Evolutionary conservation across 441 rosid genomes (phyloP), one percentile per base, ranked within the genome.

Genomic region (Viola pubescens): DNA sequence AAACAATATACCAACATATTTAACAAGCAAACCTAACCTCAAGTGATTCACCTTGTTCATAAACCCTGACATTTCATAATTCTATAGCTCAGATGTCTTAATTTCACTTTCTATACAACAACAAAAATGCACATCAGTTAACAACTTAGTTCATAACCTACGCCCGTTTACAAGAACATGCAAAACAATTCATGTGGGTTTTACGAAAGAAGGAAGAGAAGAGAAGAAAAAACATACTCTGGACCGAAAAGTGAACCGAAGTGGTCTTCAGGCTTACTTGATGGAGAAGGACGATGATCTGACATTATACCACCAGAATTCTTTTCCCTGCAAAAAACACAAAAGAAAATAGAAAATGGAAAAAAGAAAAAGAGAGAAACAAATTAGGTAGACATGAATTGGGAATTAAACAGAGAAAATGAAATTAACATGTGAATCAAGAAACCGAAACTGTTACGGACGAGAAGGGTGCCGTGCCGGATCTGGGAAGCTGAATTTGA

Each of bases 301-400:
- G 78, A 38, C 75, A 74, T 74, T 46, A 44, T 6, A 4, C 34
- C 7, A 47, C 9, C 46, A 37, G 9, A 56, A 44, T 5, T 37
- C 37, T 38, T 45, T 34, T 2, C 40, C 60, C 73, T 61, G 68
- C 47, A 50, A 57, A 50, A 47, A 48, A 7, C 16, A 13, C 14
- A 16, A 12, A 45, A 26, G 3, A 12, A 47, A 1, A 13, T 38
- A 8, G 38, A 47, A 10, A 54, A 4, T 3, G 38, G 3, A 9
- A 37, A 48, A 34, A 8, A 12, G 47, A 6, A 40, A 10, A 13
- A 6, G 46, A 3, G 40, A n/a, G 42, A 58, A 8, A 5, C 13
- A 26, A 16, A 42, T 9, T 11, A 45, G 13, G 14, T 11, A 26
- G 10, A 13, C 34, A 26, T 43, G 9, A 26, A 10, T 42, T 16